Percentiles rank a stretch among this genome's conserved stretches.
Evolutionary conservation across 129 eudicot species (phyloP).

Genomic region (carrot (Daucus carota)): DH1_v3.0 NC_030383.2:11362001-11362500

Average conservation of each 20-base stretch:
- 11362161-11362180: slow-evolving; percentile 32
- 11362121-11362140: slow-evolving; percentile 28
- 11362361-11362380: background rate
- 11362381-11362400: background rate
- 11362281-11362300: background rate
- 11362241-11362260: slow-evolving; percentile 14
- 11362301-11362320: background rate
- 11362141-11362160: background rate
- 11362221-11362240: slow-evolving; percentile 6
- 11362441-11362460: too few relatives aligned
- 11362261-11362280: background rate
- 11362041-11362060: slow-evolving; percentile 32
- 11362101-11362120: slow-evolving; percentile 30
- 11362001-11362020: slow-evolving; percentile 21
- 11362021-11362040: slow-evolving; percentile 24
- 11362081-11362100: slow-evolving; percentile 31
- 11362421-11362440: too few relatives aligned
- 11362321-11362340: background rate
- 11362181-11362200: slow-evolving; percentile 19
- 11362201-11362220: slow-evolving; percentile 18
- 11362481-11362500: too few relatives aligned
- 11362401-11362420: background rate
- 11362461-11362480: too few relatives aligned
- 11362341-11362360: slow-evolving; percentile 1
- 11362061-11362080: slow-evolving; percentile 29